Evolutionary conservation across 495 filamentous ascomycete species (phyloP).

Genomic region (Achaetomiella virescens): DNA sequence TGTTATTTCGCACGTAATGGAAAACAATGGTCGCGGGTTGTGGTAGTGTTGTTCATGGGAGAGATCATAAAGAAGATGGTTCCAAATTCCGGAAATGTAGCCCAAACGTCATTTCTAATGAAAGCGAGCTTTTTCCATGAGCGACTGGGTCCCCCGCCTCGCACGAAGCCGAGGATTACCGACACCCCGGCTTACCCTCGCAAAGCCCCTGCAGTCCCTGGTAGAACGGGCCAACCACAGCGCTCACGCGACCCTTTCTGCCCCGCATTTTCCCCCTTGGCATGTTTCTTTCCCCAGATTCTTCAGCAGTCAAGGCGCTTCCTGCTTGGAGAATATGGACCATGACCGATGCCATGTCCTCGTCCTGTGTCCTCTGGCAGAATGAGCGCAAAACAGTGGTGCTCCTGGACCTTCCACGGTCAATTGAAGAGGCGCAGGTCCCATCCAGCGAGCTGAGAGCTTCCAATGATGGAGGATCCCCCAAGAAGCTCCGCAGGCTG

Average conservation of each 20-base stretch:
- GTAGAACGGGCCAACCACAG: conserved; percentile 9
- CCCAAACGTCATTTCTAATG: conserved; percentile 23
- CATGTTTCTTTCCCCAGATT: neutral
- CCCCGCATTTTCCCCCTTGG: conserved; percentile 1
- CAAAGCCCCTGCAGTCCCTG: conserved; percentile 4
- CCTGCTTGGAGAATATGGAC: neutral
- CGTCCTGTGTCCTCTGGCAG: conserved; percentile 37
- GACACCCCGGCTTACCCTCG: conserved; percentile 15
- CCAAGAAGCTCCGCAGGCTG: conserved; percentile 23
- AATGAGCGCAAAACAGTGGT: conserved; percentile 30
- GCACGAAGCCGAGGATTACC: conserved; percentile 36
- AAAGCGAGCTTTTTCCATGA: neutral
- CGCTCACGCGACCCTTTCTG: neutral
- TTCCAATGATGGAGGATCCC: conserved; percentile 5
- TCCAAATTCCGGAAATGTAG: conserved; percentile 20
- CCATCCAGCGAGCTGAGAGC: conserved; percentile 21
- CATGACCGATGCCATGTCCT: conserved; percentile 6
- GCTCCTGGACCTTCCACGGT: conserved; percentile 41
- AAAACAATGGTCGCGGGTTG: neutral
- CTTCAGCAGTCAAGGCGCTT: neutral
- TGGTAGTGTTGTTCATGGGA: neutral
- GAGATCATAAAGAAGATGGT: neutral
- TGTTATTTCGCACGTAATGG: neutral
- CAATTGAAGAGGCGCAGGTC: conserved; percentile 42
- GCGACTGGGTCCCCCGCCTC: conserved; percentile 8